Percentiles rank a stretch among this genome's conserved stretches.
Evolutionary conservation across 73 alveolate species (phyloP).

Genomic region (Paramecium pentaurelia): DNA sequence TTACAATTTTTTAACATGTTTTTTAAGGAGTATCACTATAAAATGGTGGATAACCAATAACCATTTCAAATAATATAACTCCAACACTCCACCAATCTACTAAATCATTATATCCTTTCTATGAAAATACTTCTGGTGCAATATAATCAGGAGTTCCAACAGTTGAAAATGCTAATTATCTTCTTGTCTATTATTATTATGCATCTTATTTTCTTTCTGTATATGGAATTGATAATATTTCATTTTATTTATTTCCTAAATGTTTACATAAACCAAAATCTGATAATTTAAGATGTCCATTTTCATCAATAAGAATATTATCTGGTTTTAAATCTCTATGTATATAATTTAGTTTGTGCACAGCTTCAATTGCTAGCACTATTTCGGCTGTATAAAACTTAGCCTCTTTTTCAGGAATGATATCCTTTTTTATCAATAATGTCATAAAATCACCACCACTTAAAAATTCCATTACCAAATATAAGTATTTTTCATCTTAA

Average conservation of each 20-base stretch:
- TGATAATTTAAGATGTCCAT: slow-evolving; percentile 52
- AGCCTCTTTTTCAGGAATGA: slow-evolving; percentile 55
- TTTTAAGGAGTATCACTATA: slow-evolving; percentile 87
- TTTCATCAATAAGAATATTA: slow-evolving; percentile 40
- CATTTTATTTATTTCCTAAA: slow-evolving; percentile 8
- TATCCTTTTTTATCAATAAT: slow-evolving; percentile 59
- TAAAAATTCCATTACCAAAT: slow-evolving; percentile 81
- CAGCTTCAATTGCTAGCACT: slow-evolving; percentile 51
- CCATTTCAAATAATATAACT: slow-evolving; percentile 93
- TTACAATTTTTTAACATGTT: slow-evolving; percentile 80
- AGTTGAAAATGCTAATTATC: slow-evolving; percentile 92
- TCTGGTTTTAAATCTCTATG: slow-evolving; percentile 64
- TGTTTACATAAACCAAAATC: slow-evolving; percentile 62
- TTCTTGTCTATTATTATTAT: slow-evolving; percentile 6
- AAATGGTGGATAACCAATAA: slow-evolving; percentile 97
- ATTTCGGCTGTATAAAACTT: slow-evolving; percentile 53
- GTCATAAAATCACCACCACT: slow-evolving; percentile 89
- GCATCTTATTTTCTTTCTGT: background rate
- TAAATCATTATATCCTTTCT: slow-evolving; percentile 84
- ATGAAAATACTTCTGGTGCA: slow-evolving; percentile 96
- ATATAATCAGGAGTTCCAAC: slow-evolving; percentile 99
- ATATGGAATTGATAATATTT: background rate
- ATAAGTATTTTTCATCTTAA: slow-evolving; percentile 76
- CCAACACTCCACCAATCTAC: slow-evolving; percentile 99
- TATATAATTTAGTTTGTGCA: slow-evolving; percentile 48